These are phyloP conservation scores for Tillandsia leiboldiana DNA, from an alignment of 176 grass and related monocot genomes.

Conservation along the genomic window DNA sequence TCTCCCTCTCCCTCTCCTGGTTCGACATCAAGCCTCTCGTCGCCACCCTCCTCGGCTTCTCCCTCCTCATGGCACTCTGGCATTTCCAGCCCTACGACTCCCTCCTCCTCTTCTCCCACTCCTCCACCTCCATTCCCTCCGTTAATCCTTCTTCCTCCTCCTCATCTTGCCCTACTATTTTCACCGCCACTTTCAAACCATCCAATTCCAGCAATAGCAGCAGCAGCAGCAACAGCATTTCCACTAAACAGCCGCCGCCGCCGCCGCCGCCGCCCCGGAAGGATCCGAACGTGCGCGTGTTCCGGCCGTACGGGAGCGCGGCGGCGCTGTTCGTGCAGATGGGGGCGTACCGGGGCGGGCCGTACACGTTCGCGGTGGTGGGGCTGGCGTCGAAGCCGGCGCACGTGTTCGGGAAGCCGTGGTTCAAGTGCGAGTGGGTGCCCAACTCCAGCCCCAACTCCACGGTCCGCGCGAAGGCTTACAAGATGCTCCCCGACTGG, in stretches of 20 bases:
- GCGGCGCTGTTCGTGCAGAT: conserved; percentile 90
- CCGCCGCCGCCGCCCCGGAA: too few relatives aligned
- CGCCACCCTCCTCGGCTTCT: conserved; percentile 55
- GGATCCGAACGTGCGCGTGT: conserved; percentile 44
- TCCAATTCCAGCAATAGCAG: conserved; percentile 2
- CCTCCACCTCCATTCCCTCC: conserved; percentile 17
- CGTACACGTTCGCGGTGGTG: conserved; percentile 63
- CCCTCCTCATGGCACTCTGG: conserved; percentile 63
- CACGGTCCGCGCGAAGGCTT: conserved; percentile 46
- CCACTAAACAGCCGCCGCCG: background rate
- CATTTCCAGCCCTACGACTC: conserved; percentile 67
- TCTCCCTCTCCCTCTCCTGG: conserved; percentile 20
- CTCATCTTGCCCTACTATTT: background rate
- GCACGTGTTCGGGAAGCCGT: conserved; percentile 72
- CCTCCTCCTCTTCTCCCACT: conserved; percentile 25
- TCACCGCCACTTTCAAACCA: conserved; percentile 16
- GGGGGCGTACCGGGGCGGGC: conserved; percentile 73
- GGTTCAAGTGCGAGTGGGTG: conserved; percentile 76
- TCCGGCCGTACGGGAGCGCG: conserved; percentile 58
- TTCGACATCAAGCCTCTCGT: conserved; percentile 73
- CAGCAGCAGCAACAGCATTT: background rate
- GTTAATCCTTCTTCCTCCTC: background rate
- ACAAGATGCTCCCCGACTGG: conserved; percentile 95
- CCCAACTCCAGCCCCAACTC: conserved; percentile 19
- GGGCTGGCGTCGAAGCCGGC: conserved; percentile 85